phyloP scores from a whole-genome alignment of 768 basidiomycete species.

The Boletus tylopilopsis region DNA sequence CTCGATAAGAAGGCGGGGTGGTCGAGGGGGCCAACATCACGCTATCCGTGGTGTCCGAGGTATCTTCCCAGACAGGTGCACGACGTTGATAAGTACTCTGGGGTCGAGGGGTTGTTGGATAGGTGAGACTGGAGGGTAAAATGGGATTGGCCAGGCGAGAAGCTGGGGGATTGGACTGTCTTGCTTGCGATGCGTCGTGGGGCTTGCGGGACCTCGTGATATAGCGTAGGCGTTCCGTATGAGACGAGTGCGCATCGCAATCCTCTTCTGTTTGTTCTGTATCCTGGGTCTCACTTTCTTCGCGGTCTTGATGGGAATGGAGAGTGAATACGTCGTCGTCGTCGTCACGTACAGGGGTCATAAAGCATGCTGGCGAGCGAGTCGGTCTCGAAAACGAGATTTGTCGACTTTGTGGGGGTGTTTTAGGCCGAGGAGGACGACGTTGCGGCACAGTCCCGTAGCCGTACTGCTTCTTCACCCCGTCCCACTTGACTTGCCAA shows the following conservation, averaged over 20 bases:
- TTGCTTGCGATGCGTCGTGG: slow-evolving; percentile 8
- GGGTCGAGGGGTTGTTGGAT: slow-evolving; percentile 29
- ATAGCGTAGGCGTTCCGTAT: slow-evolving; percentile 18
- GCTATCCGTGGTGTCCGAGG: slow-evolving; percentile 36
- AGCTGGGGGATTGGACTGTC: slow-evolving; percentile 5
- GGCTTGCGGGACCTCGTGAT: slow-evolving; percentile 6
- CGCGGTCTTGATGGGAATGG: slow-evolving; percentile 42
- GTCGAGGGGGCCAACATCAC: slow-evolving; percentile 34
- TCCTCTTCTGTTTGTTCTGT: slow-evolving; percentile 15
- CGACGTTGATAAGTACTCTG: slow-evolving; percentile 14
- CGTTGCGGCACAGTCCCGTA: slow-evolving; percentile 29
- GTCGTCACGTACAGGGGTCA: slow-evolving; percentile 30
- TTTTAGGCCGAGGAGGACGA: slow-evolving; percentile 9
- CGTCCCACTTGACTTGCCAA: slow-evolving; percentile 81
- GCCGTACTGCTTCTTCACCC: slow-evolving; percentile 56
- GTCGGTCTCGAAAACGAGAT: slow-evolving; percentile 17
- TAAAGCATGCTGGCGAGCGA: slow-evolving; percentile 23
- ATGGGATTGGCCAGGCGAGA: slow-evolving; percentile 21
- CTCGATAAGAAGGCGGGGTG: slow-evolving; percentile 49
- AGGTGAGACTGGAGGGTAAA: slow-evolving; percentile 27
- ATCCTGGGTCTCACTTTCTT: slow-evolving; percentile 20
- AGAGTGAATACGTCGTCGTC: slow-evolving; percentile 42
- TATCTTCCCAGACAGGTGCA: slow-evolving; percentile 33
- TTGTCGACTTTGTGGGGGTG: slow-evolving; percentile 16
- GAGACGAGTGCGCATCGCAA: slow-evolving; percentile 7